Conservation (phyloP, 352 stramenopile genomes). For the Pseudoperonospora humuli region DNA sequence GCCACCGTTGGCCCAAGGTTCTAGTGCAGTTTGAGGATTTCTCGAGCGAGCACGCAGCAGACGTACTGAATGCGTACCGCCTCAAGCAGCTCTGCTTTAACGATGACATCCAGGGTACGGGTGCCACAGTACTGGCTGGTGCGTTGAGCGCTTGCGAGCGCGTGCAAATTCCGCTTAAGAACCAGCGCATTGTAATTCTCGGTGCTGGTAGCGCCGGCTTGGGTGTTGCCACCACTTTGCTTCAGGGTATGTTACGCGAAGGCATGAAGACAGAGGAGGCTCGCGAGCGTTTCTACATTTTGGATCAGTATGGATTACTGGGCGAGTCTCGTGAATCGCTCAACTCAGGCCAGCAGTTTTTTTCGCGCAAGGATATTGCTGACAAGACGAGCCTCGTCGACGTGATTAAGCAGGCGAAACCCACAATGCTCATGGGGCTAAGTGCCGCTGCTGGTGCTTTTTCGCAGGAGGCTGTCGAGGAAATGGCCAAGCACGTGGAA, state of each 20-base stretch:
- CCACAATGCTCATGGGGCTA: conserved; percentile 93
- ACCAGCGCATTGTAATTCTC: conserved; percentile 94
- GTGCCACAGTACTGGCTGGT: conserved; percentile 90
- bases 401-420: conserved; percentile 81
- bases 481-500: conserved; percentile 86
- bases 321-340: conserved; percentile 37
- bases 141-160: conserved; percentile 64
- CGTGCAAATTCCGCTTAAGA: conserved; percentile 77
- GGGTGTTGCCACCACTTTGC: conserved; percentile 87
- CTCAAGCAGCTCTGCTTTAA: conserved; percentile 94
- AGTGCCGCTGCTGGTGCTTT: conserved; percentile 86
- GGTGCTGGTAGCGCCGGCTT: conserved; percentile 92
- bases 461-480: conserved; percentile 63
- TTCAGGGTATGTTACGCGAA: conserved; percentile 88
- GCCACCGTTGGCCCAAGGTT: conserved; percentile 87
- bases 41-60: conserved; percentile 79
- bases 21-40: conserved; percentile 98
- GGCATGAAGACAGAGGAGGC: conserved; percentile 60
- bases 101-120: conserved; percentile 97
- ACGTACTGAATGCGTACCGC: conserved; percentile 93
- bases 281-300: conserved; percentile 68
- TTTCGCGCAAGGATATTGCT: conserved; percentile 51
- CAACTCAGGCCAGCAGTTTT: conserved; percentile 78
- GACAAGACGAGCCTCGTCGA: conserved; percentile 77
- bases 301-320: conserved; percentile 72